Conservation (phyloP, 2,329 filamentous ascomycete genomes). For the Fusarium torreyae region DNA sequence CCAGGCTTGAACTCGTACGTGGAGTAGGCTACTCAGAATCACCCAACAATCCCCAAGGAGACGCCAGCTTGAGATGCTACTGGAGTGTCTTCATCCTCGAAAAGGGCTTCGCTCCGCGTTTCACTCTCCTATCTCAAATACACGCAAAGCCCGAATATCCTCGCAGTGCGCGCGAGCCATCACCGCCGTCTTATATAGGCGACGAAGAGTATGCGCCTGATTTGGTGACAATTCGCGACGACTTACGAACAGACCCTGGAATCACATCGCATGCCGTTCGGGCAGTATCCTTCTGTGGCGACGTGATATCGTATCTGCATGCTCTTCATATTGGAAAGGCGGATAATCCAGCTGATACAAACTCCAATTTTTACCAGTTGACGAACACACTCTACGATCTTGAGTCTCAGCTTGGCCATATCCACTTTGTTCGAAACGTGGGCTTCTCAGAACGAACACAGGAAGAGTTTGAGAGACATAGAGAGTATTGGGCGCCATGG, state of each 20-base stretch:
- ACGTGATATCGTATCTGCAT: slow-evolving; percentile 39
- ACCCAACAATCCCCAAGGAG: background rate
- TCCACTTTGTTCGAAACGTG: slow-evolving; percentile 45
- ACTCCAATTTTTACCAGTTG: slow-evolving; percentile 42
- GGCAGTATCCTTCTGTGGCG: slow-evolving; percentile 35
- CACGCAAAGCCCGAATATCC: slow-evolving; percentile 30
- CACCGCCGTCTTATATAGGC: slow-evolving; percentile 14
- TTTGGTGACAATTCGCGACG: slow-evolving; percentile 37
- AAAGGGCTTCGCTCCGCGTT: slow-evolving; percentile 37
- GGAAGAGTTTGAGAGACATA: slow-evolving; percentile 31
- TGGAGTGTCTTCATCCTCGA: slow-evolving; percentile 46
- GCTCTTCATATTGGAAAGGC: slow-evolving; percentile 34
- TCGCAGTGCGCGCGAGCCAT: slow-evolving; percentile 29
- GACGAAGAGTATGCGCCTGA: slow-evolving; percentile 40
- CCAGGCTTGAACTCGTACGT: slow-evolving; percentile 36
- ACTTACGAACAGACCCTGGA: slow-evolving; percentile 24
- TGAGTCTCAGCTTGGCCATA: slow-evolving; percentile 24
- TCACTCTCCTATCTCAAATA: slow-evolving; percentile 15
- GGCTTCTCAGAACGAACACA: slow-evolving; percentile 39
- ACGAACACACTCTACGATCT: slow-evolving; percentile 42
- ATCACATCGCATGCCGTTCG: slow-evolving; percentile 39
- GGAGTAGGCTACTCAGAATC: slow-evolving; percentile 22
- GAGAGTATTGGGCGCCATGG: slow-evolving; percentile 46
- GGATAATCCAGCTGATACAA: slow-evolving; percentile 37
- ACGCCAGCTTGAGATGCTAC: slow-evolving; percentile 39